phyloP scores from a whole-genome alignment of 208 protist genomes.

The Crithidia expoeki region DNA sequence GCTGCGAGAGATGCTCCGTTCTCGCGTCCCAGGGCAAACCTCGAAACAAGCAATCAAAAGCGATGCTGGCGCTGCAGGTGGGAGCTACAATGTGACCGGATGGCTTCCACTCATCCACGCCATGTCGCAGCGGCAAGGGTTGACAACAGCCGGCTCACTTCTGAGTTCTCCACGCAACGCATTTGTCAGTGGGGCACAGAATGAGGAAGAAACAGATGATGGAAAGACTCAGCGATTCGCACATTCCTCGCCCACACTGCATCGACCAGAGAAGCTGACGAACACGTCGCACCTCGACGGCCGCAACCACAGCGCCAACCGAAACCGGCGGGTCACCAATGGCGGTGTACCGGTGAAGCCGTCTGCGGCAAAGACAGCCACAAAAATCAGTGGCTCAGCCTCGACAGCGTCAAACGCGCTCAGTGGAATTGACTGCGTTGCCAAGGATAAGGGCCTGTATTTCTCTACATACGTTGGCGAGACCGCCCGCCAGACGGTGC shows the following conservation, averaged over 20 bases:
- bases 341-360: slow-evolving; percentile 1
- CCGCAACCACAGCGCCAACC: neutral
- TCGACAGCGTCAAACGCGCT: neutral
- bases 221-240: neutral
- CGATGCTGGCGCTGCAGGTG: neutral
- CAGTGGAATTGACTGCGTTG: slow-evolving; percentile 61
- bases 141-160: neutral
- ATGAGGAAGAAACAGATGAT: neutral
- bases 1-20: slow-evolving; percentile 28
- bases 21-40: slow-evolving; percentile 27
- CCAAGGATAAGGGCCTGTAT: slow-evolving; percentile 33
- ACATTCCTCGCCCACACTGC: slow-evolving; percentile 10
- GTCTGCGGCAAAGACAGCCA: neutral
- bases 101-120: slow-evolving; percentile 18
- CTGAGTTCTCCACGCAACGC: neutral
- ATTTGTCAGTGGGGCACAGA: neutral
- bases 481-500: slow-evolving; percentile 37
- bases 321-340: neutral
- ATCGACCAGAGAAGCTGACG: slow-evolving; percentile 10
- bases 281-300: neutral
- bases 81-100: neutral
- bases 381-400: neutral
- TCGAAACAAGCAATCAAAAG: slow-evolving; percentile 5
- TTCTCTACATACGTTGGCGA: slow-evolving; percentile 45
- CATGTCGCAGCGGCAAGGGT: slow-evolving; percentile 1